phyloP scores from a whole-genome alignment of 2,329 filamentous ascomycete genomes.

The Cladorrhinum sp. region DNA sequence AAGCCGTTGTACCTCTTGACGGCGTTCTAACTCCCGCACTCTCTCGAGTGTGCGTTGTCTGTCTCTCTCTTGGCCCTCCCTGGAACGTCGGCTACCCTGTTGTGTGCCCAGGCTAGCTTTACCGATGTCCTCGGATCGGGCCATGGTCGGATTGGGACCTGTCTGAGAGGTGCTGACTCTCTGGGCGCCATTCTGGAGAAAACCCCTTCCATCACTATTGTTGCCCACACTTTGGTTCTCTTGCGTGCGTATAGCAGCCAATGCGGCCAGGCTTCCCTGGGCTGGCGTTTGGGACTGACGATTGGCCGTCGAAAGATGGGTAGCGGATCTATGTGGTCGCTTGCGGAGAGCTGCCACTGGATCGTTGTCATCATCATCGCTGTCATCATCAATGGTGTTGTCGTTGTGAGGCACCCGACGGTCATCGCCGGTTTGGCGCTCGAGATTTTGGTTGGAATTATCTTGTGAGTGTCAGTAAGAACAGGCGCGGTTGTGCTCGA shows the following conservation, averaged over 20 bases:
- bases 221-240: background rate
- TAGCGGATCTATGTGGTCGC: too few relatives aligned
- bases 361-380: constrained; percentile 4
- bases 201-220: background rate
- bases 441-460: background rate
- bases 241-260: background rate
- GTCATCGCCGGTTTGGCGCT: too few relatives aligned
- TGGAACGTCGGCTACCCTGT: background rate
- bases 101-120: background rate
- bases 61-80: background rate
- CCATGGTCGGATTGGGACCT: background rate
- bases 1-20: background rate
- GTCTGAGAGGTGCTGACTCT: background rate
- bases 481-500: too few relatives aligned
- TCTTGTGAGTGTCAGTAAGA: background rate
- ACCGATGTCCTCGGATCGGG: background rate
- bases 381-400: background rate
- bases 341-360: constrained; percentile 3
- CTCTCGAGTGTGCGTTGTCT: background rate
- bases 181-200: background rate
- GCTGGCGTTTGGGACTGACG: too few relatives aligned
- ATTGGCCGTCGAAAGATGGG: too few relatives aligned
- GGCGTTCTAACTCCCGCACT: background rate
- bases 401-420: background rate
- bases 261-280: background rate